Conservation (phyloP, 2,329 filamentous ascomycete genomes). For the Pseudocercospora fijiensis region DNA sequence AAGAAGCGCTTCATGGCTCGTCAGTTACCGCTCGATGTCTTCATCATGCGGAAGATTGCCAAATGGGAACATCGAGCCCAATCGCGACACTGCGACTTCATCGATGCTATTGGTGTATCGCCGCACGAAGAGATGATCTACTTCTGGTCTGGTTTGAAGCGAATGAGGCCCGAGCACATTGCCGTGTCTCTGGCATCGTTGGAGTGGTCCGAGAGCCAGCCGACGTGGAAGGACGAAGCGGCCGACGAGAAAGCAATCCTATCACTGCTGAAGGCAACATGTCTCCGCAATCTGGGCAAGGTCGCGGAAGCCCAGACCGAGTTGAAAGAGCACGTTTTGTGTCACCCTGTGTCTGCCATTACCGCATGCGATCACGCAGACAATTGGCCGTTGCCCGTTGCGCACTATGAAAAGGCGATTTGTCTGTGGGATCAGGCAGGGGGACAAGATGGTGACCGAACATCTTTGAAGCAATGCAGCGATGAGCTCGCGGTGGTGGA, state of each 20-base stretch:
- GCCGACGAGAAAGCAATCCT: constrained; percentile 64
- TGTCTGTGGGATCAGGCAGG: constrained; percentile 70
- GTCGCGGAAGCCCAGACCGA: constrained; percentile 60
- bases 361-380: constrained; percentile 57
- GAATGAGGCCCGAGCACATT: constrained; percentile 69
- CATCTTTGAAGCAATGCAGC: constrained; percentile 61
- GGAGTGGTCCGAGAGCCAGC: constrained; percentile 61
- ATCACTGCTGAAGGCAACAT: constrained; percentile 64
- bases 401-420: constrained; percentile 83
- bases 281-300: constrained; percentile 63
- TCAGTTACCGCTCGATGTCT: constrained; percentile 85
- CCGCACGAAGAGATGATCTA: constrained; percentile 90
- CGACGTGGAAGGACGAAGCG: constrained; percentile 53
- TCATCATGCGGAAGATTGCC: constrained; percentile 75
- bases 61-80: constrained; percentile 84
- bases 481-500: constrained; percentile 65
- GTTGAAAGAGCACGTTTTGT: constrained; percentile 63
- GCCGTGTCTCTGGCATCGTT: constrained; percentile 63
- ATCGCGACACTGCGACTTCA: constrained; percentile 63
- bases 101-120: constrained; percentile 77
- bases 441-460: constrained; percentile 40
- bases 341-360: constrained; percentile 54
- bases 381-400: constrained; percentile 70
- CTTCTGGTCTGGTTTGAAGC: constrained; percentile 85
- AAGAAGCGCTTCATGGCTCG: constrained; percentile 88